Base-by-base conservation (phyloP, 2,329 filamentous ascomycete genomes). In the Coniella vitis region DNA sequence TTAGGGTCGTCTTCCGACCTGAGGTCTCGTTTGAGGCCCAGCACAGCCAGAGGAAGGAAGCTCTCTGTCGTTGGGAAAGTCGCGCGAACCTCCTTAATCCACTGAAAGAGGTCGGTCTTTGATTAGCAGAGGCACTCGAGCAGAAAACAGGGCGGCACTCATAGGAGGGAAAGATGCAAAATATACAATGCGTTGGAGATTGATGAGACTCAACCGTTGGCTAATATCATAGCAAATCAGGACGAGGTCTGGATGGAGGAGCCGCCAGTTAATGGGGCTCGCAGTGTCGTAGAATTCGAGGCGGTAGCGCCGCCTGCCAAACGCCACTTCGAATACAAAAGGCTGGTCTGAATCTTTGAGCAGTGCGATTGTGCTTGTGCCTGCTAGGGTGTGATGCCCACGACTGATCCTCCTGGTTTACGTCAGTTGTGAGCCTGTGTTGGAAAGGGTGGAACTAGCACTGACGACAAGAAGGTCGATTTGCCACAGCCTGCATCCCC, bases 201-300 rank as follows among this genome's bases (percentile, higher is more conserved):
- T 78, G 56, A 79, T 72, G 46, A 83, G 69, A 56, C 71, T 80
- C 38, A 75, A 60, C 37, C 79, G 70, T 54, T 76, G 74, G 62
- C 74, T 77, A 57, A 83, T 80, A 58, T 82, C 79, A 58, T 78
- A 83, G 63, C 79, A 83, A 50, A 83, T 64, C 22, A 82, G 65
- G 44, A 82, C 65, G 25, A 83, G 65, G 60, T 83, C 74, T 0
- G 80, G 80, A 13, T 70, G 69, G 16, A 82, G 65, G n/a, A 75
- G 65, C 40, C 68, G 72, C 80, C 80, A 84, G 58, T 71, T 76
- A 20, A 77, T 73, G 4, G 79, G 78, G 56, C 70, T 72, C 8
- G 74, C 72, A 1, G 79, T 82, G 59, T 83, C 80, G 55, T 73
- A 75, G 57, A 83, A 80, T 58, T 81, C 75, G 54, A 83, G 69